Evolutionary conservation across 306 rosid genomes (phyloP).

Genomic region (Amphicarpaea edgeworthii): DNA sequence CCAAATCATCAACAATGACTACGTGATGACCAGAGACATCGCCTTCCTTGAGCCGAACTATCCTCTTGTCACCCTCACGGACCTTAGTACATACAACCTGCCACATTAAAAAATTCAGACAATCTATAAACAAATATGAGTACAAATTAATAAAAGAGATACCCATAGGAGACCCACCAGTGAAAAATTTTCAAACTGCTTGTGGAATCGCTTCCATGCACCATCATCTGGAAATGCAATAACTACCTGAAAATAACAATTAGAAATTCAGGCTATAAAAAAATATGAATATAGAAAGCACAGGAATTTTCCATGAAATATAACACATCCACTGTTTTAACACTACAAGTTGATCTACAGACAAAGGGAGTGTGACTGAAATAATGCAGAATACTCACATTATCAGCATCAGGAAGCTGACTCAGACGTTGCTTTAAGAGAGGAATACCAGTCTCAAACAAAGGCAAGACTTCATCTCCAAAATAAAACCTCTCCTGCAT

Average conservation of each 20-base stretch:
- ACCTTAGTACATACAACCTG: conserved; percentile 94
- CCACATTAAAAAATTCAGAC: conserved; percentile 46
- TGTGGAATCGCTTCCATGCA: conserved; percentile 99
- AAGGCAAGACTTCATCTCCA: conserved; percentile 94
- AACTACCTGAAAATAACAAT: conserved; percentile 70
- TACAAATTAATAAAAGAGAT: conserved; percentile 17
- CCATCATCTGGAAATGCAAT: conserved; percentile 99
- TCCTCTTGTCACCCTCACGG: conserved; percentile 95
- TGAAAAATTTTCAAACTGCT: conserved; percentile 78
- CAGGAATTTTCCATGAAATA: neutral
- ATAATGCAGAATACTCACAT: conserved; percentile 54
- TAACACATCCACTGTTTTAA: conserved; percentile 8
- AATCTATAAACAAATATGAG: conserved; percentile 1
- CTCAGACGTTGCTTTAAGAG: conserved; percentile 83
- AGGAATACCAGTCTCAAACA: conserved; percentile 98
- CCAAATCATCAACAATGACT: conserved; percentile 96
- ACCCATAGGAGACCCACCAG: conserved; percentile 58
- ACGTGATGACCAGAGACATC: conserved; percentile 84
- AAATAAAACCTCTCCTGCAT: conserved; percentile 95
- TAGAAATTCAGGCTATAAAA: conserved; percentile 29
- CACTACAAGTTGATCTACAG: conserved; percentile 5
- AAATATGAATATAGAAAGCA: conserved; percentile 14
- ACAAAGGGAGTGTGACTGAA: neutral
- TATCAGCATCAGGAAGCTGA: conserved; percentile 81
- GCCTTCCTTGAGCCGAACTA: conserved; percentile 96